A percentile compares a stretch with the other conserved stretches of the same genome.
Evolutionary conservation across 768 basidiomycete genomes (phyloP).

Genomic region (Lactifluus volemus): DNA sequence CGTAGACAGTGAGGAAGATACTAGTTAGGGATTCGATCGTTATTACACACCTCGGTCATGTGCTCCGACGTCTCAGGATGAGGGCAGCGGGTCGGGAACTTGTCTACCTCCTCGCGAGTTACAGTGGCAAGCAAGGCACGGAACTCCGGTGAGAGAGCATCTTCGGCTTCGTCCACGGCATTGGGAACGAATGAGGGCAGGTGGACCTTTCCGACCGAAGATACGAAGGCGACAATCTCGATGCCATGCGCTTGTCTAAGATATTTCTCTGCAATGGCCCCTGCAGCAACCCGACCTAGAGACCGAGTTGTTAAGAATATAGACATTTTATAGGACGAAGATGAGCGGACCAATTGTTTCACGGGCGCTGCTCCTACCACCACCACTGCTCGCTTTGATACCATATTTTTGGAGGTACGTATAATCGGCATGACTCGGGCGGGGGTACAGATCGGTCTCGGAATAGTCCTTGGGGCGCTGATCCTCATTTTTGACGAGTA

Average conservation of each 20-base stretch:
- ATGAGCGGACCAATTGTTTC: slow-evolving; percentile 78
- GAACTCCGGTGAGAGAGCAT: slow-evolving; percentile 79
- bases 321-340: neutral
- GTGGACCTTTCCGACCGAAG: slow-evolving; percentile 88
- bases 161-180: slow-evolving; percentile 48
- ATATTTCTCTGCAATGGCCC: slow-evolving; percentile 96
- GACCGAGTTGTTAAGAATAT: neutral
- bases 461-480: slow-evolving; percentile 98
- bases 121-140: slow-evolving; percentile 66
- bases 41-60: slow-evolving; percentile 68
- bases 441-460: slow-evolving; percentile 95
- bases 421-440: slow-evolving; percentile 95
- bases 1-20: neutral
- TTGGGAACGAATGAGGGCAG: slow-evolving; percentile 46
- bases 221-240: slow-evolving; percentile 95
- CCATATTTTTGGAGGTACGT: slow-evolving; percentile 98
- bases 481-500: slow-evolving; percentile 97
- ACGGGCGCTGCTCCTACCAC: slow-evolving; percentile 88
- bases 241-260: slow-evolving; percentile 79
- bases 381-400: slow-evolving; percentile 93
- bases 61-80: slow-evolving; percentile 79
- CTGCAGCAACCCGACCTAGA: slow-evolving; percentile 89
- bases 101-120: slow-evolving; percentile 84
- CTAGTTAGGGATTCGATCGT: neutral
- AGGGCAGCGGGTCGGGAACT: slow-evolving; percentile 81